Evolutionary conservation across 2,329 filamentous ascomycete species (phyloP), one percentile per base, ranked within the genome.

Genomic region (Penicillium sp.): DNA sequence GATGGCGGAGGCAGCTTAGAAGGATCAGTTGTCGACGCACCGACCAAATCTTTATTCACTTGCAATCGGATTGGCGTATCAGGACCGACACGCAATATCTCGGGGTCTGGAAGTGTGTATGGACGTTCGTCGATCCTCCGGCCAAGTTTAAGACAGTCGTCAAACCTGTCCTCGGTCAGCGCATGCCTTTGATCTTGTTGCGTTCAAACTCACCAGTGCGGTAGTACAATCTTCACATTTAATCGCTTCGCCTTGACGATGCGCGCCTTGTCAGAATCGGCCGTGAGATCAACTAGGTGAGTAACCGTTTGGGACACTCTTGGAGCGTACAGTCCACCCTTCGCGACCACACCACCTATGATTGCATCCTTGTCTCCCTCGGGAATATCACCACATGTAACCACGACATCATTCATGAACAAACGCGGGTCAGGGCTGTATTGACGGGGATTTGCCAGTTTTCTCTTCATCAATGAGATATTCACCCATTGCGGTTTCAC

Each of bases 91-190:
- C 75, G 77, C n/a, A 95, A 75, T 29, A 95, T 87, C 57, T 95
- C 89, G 1, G 93, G 88, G 57, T 97, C 78, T 1, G 93, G 93
- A 1, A 97, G 78, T 16, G 82, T 74, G 65, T 99, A 99, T 0
- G 93, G 93, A 6, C 77, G 75, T 67, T 99, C 93, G 59, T 89
- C 87, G 59, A 99, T 96, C 51, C 88, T 84, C 69, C 89, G 91
- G 41, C 92, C 91, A 25, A 99, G 81, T 70, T 88, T 93, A 59
- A 99, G 81, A 71, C 93, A 99, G 67, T 96, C 92, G 61, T 97
- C 92, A 65, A 99, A 96, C 90, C 88, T 91, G 54, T 25, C 52
- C 55, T 19, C 41, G 55, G 71, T 62, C 41, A 53, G 36, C 36
- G 31, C 25, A 18, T 40, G 25, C 33, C 28, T 33, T 14, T n/a